Conservation (phyloP, 768 basidiomycete genomes). For the Mycena latifolia region DNA sequence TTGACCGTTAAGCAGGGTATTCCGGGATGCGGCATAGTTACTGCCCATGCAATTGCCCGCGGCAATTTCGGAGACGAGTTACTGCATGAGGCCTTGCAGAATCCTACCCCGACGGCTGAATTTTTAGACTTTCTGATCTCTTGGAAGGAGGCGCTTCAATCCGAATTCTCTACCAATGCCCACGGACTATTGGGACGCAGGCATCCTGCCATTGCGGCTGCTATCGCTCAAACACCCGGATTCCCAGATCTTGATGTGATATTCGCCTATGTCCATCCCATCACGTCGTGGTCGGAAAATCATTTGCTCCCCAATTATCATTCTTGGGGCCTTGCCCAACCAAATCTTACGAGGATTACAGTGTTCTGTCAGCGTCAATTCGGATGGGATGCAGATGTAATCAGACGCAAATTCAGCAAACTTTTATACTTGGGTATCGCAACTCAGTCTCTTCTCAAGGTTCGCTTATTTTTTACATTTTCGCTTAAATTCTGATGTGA, state of each 20-base stretch:
- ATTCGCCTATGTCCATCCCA: slow-evolving; percentile 2
- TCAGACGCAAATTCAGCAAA: background rate
- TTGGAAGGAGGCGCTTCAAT: background rate
- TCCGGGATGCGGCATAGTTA: background rate
- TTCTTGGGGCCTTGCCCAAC: background rate
- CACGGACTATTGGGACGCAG: background rate
- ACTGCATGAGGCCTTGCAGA: background rate
- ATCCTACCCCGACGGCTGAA: background rate
- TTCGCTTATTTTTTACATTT: slow-evolving; percentile 1
- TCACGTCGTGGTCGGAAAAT: slow-evolving; percentile 5
- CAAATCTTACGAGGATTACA: background rate
- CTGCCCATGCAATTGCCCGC: background rate
- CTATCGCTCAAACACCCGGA: background rate
- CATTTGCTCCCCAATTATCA: background rate
- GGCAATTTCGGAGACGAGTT: background rate
- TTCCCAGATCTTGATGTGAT: background rate
- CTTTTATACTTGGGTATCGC: slow-evolving; percentile 1
- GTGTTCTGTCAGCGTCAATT: slow-evolving; percentile 6
- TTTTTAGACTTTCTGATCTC: background rate
- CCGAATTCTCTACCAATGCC: background rate
- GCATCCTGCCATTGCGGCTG: background rate
- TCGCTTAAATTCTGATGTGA: background rate
- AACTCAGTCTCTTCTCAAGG: slow-evolving; percentile 9
- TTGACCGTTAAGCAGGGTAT: background rate
- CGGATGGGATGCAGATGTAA: background rate